phyloP scores from a whole-genome alignment of 352 stramenopile species.

The Phytophthora quininea region DNA sequence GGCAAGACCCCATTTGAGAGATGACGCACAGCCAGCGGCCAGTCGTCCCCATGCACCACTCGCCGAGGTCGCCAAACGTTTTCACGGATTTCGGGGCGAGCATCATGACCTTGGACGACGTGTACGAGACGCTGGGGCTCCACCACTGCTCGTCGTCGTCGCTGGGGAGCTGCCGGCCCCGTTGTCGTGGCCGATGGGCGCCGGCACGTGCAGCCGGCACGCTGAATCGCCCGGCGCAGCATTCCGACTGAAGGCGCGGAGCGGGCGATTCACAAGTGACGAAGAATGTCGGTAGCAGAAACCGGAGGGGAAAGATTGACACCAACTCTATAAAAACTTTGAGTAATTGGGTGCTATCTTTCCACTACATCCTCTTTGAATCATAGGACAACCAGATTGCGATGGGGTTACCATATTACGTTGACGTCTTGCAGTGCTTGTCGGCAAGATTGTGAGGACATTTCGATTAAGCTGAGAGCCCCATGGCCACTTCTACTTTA shows the following conservation, averaged over 20 bases:
- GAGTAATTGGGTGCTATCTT: no score
- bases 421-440: background rate
- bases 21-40: constrained; percentile 23
- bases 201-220: constrained; percentile 63
- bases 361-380: no score
- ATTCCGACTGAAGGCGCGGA: constrained; percentile 27
- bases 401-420: background rate
- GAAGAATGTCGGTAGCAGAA: background rate
- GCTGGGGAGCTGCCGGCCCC: constrained; percentile 35
- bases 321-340: no score
- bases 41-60: constrained; percentile 13
- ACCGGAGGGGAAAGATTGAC: background rate
- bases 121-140: constrained; percentile 56
- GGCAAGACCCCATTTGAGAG: constrained; percentile 16
- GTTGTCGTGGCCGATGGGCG: constrained; percentile 64
- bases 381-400: background rate
- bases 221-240: constrained; percentile 65
- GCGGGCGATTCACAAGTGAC: background rate
- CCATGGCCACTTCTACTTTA: background rate
- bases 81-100: constrained; percentile 38
- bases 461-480: no score
- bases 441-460: background rate
- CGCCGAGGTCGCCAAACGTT: constrained; percentile 41
- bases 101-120: constrained; percentile 49
- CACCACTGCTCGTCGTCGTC: constrained; percentile 22